Evolutionary conservation across 2,329 filamentous ascomycete genomes (phyloP).

Genomic region (Setomelanomma holmii): DNA sequence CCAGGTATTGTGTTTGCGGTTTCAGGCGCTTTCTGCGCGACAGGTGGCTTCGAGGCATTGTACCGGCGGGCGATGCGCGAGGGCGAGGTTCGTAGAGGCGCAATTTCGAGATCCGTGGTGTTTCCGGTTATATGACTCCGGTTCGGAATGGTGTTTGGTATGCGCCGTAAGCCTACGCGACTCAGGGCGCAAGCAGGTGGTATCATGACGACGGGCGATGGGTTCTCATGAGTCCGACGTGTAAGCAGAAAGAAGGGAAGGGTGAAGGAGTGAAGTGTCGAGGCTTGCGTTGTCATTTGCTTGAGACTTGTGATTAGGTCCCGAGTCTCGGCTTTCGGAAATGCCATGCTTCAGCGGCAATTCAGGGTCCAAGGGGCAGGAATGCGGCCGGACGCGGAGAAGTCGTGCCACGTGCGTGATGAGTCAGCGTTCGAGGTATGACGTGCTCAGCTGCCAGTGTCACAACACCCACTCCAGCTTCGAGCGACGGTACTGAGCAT

Average conservation of each 20-base stretch:
- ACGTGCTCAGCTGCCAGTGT: slow-evolving; percentile 3
- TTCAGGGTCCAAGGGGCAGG: slow-evolving; percentile 11
- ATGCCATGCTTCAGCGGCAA: not conserved
- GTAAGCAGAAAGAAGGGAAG: slow-evolving; percentile 3
- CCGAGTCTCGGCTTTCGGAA: slow-evolving; percentile 26
- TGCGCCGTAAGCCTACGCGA: slow-evolving; percentile 34
- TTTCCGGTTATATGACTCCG: slow-evolving; percentile 11
- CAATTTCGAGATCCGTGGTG: slow-evolving; percentile 7
- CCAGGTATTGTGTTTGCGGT: slow-evolving; percentile 49
- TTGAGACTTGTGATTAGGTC: slow-evolving; percentile 20
- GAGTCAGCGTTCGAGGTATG: slow-evolving; percentile 13
- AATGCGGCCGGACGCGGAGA: not conserved
- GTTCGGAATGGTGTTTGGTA: slow-evolving; percentile 9
- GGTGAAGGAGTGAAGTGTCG: slow-evolving; percentile 20
- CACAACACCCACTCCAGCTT: no score
- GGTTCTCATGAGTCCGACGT: slow-evolving; percentile 11
- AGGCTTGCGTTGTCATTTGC: slow-evolving; percentile 22
- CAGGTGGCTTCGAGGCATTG: slow-evolving; percentile 28
- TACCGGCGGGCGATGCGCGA: slow-evolving; percentile 18
- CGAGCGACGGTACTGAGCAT: no score
- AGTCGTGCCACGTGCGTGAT: slow-evolving; percentile 5
- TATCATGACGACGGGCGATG: slow-evolving; percentile 38
- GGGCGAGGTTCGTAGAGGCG: slow-evolving; percentile 17
- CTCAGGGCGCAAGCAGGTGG: slow-evolving; percentile 35
- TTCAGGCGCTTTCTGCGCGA: slow-evolving; percentile 24